These are phyloP conservation scores for Ascochyta pisi DNA, from an alignment of 2,329 filamentous ascomycete species.

Conservation along the genomic window DNA sequence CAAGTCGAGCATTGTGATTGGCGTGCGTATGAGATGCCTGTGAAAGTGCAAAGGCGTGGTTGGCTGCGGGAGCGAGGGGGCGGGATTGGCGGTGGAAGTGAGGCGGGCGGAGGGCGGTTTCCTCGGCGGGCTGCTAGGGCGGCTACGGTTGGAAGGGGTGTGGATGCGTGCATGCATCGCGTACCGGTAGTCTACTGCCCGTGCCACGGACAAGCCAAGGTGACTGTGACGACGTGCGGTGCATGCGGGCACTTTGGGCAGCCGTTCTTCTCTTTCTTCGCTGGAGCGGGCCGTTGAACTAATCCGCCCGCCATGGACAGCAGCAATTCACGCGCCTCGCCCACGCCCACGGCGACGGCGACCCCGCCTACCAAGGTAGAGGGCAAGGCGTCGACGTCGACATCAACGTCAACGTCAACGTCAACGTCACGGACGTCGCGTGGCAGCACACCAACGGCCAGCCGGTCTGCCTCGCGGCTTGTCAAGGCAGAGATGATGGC, in stretches of 20 bases:
- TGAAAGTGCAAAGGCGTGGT: conserved; percentile 4
- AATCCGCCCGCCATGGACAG: conserved; percentile 37
- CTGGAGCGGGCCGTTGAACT: conserved; percentile 23
- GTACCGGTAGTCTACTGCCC: neutral
- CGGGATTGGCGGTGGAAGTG: conserved; percentile 13
- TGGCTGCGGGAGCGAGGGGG: conserved; percentile 5
- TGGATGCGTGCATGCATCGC: conserved; percentile 23
- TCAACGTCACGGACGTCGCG: conserved; percentile 26
- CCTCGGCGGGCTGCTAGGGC: conserved; percentile 7
- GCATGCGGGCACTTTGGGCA: conserved; percentile 30
- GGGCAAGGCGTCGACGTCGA: conserved; percentile 32
- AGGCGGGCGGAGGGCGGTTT: conserved; percentile 9
- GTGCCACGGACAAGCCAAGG: conserved; percentile 23
- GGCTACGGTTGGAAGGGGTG: conserved; percentile 9
- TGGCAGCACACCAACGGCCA: conserved; percentile 37
- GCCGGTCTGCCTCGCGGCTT: conserved; percentile 39
- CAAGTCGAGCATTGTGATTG: conserved; percentile 8
- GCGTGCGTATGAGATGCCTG: conserved; percentile 2
- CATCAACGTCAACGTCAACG: neutral
- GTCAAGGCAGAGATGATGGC: conserved; percentile 31
- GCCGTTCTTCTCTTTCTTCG: conserved; percentile 15
- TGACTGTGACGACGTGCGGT: conserved; percentile 22
- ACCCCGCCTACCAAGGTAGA: conserved; percentile 41
- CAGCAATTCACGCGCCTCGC: conserved; percentile 30
- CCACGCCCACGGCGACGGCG: conserved; percentile 39